Percentiles rank a stretch among this genome's conserved stretches.
Evolutionary conservation across 371 early-diverging fungal genomes (phyloP).

Genomic region (Mucor indicus): DNA sequence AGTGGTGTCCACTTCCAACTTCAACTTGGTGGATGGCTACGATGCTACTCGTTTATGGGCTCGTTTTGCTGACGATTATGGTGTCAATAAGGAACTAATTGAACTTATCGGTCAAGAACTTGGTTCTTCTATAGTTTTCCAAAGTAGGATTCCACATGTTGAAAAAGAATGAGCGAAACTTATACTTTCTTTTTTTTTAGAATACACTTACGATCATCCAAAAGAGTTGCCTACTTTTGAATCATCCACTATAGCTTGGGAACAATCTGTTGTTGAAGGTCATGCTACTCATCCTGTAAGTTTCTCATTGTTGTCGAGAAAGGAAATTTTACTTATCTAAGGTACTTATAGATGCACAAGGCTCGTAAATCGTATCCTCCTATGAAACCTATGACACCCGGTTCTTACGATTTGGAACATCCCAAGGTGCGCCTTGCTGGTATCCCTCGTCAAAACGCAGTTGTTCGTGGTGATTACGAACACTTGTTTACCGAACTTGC

Average conservation of each 20-base stretch:
- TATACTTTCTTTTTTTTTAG: conserved; percentile 3
- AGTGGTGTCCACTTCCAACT: background rate
- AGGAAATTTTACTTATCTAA: conserved; percentile 1
- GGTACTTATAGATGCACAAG: conserved; percentile 58
- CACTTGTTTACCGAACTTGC: conserved; percentile 27
- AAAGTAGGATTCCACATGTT: conserved; percentile 49
- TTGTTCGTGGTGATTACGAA: conserved; percentile 56
- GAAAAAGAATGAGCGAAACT: background rate
- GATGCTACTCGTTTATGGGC: conserved; percentile 40
- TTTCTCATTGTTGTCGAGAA: no score
- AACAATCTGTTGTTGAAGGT: conserved; percentile 71
- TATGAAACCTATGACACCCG: conserved; percentile 44
- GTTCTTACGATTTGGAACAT: conserved; percentile 41
- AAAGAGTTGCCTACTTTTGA: conserved; percentile 46
- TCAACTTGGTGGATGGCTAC: conserved; percentile 26
- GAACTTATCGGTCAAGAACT: conserved; percentile 40
- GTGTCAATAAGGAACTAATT: conserved; percentile 28
- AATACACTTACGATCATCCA: conserved; percentile 54
- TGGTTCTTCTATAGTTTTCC: conserved; percentile 39
- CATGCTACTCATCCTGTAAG: conserved; percentile 76
- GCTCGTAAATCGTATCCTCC: conserved; percentile 62
- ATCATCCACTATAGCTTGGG: conserved; percentile 65
- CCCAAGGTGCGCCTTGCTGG: conserved; percentile 50
- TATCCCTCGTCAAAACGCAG: conserved; percentile 45
- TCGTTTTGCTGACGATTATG: conserved; percentile 28